These are phyloP conservation scores for Hypoxylon sp. DNA, from an alignment of 2,329 filamentous ascomycete species.

Conservation along the genomic window DNA sequence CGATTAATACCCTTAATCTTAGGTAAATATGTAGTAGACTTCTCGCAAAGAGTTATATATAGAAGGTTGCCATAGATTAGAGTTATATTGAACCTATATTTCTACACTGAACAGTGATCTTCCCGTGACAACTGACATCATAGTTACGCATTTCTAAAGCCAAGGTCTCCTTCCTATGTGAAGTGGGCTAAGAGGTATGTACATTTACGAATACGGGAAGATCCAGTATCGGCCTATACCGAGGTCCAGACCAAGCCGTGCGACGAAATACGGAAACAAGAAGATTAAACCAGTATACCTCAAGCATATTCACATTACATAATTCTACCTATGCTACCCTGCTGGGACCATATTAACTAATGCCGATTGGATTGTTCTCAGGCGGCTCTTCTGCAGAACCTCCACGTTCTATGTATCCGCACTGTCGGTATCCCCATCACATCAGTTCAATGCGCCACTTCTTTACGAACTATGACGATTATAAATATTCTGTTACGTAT, in stretches of 20 bases:
- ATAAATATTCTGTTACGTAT: background rate
- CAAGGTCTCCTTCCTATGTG: background rate
- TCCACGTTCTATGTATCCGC: background rate
- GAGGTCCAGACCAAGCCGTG: background rate
- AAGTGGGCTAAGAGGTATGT: background rate
- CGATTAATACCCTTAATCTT: no score
- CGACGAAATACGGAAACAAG: background rate
- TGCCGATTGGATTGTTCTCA: background rate
- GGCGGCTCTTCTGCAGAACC: background rate
- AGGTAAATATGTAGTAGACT: no score
- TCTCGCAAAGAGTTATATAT: no score
- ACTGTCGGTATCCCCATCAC: background rate
- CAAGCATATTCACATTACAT: background rate
- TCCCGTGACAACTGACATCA: background rate
- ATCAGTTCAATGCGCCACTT: background rate
- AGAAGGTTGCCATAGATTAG: no score
- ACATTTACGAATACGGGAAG: background rate
- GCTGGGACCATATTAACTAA: background rate
- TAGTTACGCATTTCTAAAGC: background rate
- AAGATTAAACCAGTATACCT: background rate
- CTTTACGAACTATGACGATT: background rate
- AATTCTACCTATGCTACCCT: background rate
- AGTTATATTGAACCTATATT: background rate
- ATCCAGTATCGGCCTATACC: background rate
- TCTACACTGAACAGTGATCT: no score